Percentiles rank a stretch among this genome's conserved stretches.
Conservation (phyloP, 306 rosid species). For the Dicorynia guianensis region DNA sequence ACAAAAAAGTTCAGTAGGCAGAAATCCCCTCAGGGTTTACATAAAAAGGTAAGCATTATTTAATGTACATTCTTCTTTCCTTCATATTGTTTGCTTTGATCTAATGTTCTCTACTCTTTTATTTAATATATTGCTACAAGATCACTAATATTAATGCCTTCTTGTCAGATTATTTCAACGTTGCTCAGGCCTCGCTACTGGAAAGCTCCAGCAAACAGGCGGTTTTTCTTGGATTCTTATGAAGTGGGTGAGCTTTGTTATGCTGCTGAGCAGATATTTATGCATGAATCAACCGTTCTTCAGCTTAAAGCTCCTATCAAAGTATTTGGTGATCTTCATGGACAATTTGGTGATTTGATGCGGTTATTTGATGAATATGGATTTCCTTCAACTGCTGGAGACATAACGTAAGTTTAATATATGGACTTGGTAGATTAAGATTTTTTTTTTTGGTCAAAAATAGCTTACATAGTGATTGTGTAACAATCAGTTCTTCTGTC, state of each 20-base stretch:
- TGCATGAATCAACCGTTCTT: conserved; percentile 97
- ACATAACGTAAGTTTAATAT: conserved; percentile 80
- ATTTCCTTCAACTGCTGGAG: conserved; percentile 99
- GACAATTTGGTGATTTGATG: conserved; percentile 99
- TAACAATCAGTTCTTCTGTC: conserved; percentile 2
- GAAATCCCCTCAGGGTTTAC: conserved; percentile 97
- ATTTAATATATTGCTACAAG: conserved; percentile 32
- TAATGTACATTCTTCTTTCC: conserved; percentile 21
- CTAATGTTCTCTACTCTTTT: conserved; percentile 11
- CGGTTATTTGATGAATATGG: conserved; percentile 99
- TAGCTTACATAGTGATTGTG: conserved; percentile 19
- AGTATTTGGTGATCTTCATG: conserved; percentile 99
- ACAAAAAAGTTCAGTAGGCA: conserved; percentile 88
- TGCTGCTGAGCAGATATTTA: conserved; percentile 98
- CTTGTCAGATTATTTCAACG: conserved; percentile 78
- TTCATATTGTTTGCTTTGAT: conserved; percentile 14
- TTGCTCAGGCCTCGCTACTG: conserved; percentile 96
- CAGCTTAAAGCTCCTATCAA: conserved; percentile 97
- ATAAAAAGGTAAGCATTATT: conserved; percentile 77
- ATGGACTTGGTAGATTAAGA: conserved; percentile 28
- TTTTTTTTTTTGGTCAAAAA: conserved; percentile 24
- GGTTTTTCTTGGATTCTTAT: conserved; percentile 96
- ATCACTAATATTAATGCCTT: conserved; percentile 31
- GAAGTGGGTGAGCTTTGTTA: conserved; percentile 99
- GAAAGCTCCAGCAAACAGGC: conserved; percentile 93